Conservation (phyloP, 1,284 basidiomycete genomes). For the Irpex rosettiformis region DNA sequence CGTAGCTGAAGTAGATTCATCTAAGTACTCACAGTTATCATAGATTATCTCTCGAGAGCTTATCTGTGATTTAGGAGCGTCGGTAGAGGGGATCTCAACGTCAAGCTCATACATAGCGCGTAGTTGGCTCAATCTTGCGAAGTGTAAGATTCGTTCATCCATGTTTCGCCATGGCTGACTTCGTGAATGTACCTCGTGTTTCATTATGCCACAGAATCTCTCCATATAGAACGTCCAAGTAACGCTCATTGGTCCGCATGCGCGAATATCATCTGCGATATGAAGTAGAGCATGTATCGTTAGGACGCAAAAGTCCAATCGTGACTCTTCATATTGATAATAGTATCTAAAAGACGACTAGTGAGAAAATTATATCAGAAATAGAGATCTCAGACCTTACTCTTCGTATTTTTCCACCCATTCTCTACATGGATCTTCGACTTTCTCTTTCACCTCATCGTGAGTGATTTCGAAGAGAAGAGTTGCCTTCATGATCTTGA, state of each 20-base stretch:
- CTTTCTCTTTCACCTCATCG: constrained; percentile 17
- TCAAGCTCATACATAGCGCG: constrained; percentile 7
- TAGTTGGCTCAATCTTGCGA: constrained; percentile 12
- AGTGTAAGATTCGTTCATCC: constrained; percentile 4
- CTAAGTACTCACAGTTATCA: background rate
- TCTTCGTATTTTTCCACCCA: constrained; percentile 13
- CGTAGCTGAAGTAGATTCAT: background rate
- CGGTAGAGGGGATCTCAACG: background rate
- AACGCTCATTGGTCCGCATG: constrained; percentile 32
- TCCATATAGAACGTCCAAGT: constrained; percentile 36
- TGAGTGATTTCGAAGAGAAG: constrained; percentile 19
- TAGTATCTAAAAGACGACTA: constrained; percentile 22
- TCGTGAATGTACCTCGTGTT: constrained; percentile 12
- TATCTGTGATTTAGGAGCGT: background rate
- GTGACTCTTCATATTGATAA: constrained; percentile 26
- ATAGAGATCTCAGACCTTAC: constrained; percentile 21
- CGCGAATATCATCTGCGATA: constrained; percentile 26
- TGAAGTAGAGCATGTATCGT: constrained; percentile 34
- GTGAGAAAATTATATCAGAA: constrained; percentile 25
- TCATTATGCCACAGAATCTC: constrained; percentile 29
- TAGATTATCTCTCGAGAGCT: background rate
- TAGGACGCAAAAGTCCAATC: constrained; percentile 27
- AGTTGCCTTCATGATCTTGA: constrained; percentile 21
- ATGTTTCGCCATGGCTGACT: constrained; percentile 14
- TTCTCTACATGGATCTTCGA: constrained; percentile 11